A percentile compares a stretch with the other conserved stretches of the same genome.
phyloP scores from a whole-genome alignment of 345 rosid species.

The Gossypium arboreum region DNA sequence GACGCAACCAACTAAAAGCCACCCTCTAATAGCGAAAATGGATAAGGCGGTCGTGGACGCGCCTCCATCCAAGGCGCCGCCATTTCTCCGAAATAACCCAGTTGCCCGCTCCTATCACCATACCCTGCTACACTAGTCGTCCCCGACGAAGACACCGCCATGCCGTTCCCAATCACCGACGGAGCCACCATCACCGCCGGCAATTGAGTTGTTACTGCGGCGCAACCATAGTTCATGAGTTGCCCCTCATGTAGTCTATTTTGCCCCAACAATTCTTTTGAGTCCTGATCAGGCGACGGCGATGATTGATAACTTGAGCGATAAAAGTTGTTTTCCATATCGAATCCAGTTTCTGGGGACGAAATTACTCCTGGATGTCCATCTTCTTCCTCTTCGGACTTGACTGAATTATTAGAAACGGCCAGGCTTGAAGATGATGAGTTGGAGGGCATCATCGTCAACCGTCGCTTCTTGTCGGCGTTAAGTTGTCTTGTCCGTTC shows the following conservation, averaged over 20 bases:
- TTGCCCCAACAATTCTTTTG: constrained; percentile 26
- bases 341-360: constrained; percentile 37
- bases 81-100: constrained; percentile 41
- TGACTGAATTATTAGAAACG: constrained; percentile 38
- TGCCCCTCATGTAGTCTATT: constrained; percentile 8
- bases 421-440: constrained; percentile 36
- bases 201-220: background rate
- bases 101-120: constrained; percentile 21
- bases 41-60: constrained; percentile 49
- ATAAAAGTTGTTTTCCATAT: constrained; percentile 19
- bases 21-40: constrained; percentile 58
- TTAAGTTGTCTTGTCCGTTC: constrained; percentile 32
- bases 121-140: constrained; percentile 21
- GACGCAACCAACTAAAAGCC: constrained; percentile 35
- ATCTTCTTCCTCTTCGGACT: constrained; percentile 53
- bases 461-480: constrained; percentile 51
- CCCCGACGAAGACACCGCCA: constrained; percentile 22
- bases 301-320: constrained; percentile 25
- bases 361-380: constrained; percentile 36
- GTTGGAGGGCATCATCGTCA: constrained; percentile 34
- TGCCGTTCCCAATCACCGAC: constrained; percentile 21
- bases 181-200: constrained; percentile 17
- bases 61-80: constrained; percentile 36
- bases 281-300: constrained; percentile 35
- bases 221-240: constrained; percentile 12